Base-by-base conservation (phyloP, 768 basidiomycete genomes). In the Boletus fagicola region DNA sequence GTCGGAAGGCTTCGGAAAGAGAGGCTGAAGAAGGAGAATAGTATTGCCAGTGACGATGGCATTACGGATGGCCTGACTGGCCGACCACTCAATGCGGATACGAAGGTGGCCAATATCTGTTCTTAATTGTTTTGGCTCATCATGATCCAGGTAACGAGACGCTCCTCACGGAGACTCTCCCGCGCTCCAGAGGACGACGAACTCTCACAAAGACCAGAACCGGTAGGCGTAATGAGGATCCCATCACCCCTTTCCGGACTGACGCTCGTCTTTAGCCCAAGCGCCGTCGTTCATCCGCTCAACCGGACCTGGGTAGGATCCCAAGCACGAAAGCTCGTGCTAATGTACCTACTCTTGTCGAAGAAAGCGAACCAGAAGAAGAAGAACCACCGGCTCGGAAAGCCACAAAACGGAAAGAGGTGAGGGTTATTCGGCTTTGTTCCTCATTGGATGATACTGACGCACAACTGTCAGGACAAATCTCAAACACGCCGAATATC, bases 61-160 rank as follows among this genome's bases (percentile, higher is more conserved):
- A 93, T 94, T 51, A 83, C 77, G 39, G 89, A 94, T 69, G 92
- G 92, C 22, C 60, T 85, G n/a, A 92, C 92, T 8, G 92, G 92
- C n/a, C 72, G 80, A 68, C 86, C 81, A 36, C 71, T 93, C 57
- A 77, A 72, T 63, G 78, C 74, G 45, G 75, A 71, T 49, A 65
- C 69, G 48, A 80, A 79, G 76, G 85, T 84, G 49, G 69, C 62
- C 3, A 36, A 52, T 47, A 49, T 47, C 48, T 49, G 13, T 31
- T 59, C 57, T 46, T 49, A 51, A 55, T 49, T 42, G 18, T 33
- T 33, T 40, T 59, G 20, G 39, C 59, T 63, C 50, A 57, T 52
- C 42, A 33, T 55, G 36, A 20, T 54, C 43, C 51, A 62, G 59
- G 44, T 43, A 69, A 61, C 74, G 35, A 72, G 87, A 50, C 76